Percentiles rank a stretch among this genome's conserved stretches.
Evolutionary conservation across 2,329 filamentous ascomycete species (phyloP).

Genomic region (Huntiella decipiens): DNA sequence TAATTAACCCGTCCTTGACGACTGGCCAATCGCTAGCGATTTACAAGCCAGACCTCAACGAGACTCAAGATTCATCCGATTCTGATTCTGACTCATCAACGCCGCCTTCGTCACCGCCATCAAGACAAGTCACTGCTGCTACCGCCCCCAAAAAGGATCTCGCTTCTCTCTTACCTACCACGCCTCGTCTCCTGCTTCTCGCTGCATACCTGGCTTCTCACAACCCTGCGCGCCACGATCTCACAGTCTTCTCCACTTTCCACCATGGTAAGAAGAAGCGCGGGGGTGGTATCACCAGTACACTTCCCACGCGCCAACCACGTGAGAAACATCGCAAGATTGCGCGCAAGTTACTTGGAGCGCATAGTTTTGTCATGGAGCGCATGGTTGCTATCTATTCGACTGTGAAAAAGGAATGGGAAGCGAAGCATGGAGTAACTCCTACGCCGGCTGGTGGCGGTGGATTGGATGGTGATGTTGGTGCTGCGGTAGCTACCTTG

Average conservation of each 20-base stretch:
- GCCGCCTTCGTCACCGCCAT: neutral
- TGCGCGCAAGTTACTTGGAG: constrained; percentile 55
- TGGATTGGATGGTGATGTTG: constrained; percentile 34
- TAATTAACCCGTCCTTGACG: constrained; percentile 45
- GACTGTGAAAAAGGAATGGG: constrained; percentile 41
- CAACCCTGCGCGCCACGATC: constrained; percentile 56
- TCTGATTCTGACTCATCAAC: neutral
- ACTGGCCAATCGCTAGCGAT: constrained; percentile 12
- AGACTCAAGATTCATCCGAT: neutral
- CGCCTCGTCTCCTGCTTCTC: constrained; percentile 53
- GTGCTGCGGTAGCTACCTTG: constrained; percentile 51
- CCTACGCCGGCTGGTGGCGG: constrained; percentile 13
- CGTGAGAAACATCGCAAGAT: constrained; percentile 48
- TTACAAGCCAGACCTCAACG: neutral
- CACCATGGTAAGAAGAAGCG: constrained; percentile 33
- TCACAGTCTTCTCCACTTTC: constrained; percentile 56
- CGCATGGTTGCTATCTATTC: constrained; percentile 61
- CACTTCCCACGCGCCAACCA: constrained; percentile 16
- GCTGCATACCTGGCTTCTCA: constrained; percentile 67
- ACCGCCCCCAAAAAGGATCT: constrained; percentile 22
- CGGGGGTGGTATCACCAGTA: constrained; percentile 27
- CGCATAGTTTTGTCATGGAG: constrained; percentile 60
- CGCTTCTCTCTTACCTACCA: constrained; percentile 44
- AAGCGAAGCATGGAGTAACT: constrained; percentile 14
- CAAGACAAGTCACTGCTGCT: constrained; percentile 1